Evolutionary conservation across 306 rosid genomes (phyloP).

Genomic region (Herpetospermum pedunculosum): DNA sequence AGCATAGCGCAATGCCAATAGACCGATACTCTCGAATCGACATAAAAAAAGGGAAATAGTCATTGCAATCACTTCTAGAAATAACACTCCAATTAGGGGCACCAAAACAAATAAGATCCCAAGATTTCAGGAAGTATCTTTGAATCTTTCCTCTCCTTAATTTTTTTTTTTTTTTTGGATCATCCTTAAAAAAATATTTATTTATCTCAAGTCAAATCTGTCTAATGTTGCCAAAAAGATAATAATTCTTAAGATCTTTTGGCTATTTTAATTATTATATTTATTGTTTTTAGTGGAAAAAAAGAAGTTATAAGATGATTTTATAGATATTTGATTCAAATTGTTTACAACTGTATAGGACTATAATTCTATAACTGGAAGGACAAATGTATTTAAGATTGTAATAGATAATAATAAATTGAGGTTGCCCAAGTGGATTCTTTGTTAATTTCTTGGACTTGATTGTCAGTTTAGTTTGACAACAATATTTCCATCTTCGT

Average conservation of each 20-base stretch:
- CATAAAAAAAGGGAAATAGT: neutral
- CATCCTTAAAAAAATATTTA: neutral
- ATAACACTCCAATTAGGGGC: neutral
- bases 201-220: neutral
- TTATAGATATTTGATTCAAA: neutral
- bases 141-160: neutral
- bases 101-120: neutral
- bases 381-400: neutral
- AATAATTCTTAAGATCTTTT: neutral
- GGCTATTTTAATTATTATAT: neutral
- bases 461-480: neutral
- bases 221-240: neutral
- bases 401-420: neutral
- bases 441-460: neutral
- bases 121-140: neutral
- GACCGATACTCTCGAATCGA: neutral
- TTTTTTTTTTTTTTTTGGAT: too few species aligned
- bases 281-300: neutral
- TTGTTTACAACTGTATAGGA: neutral
- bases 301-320: neutral
- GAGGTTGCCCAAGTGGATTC: neutral
- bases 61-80: neutral
- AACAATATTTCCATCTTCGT: neutral
- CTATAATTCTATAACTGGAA: neutral
- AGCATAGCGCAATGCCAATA: neutral